Evolutionary conservation across 192 early-diverging fungal genomes (phyloP).

Genomic region (Coemansia brasiliensis): DNA sequence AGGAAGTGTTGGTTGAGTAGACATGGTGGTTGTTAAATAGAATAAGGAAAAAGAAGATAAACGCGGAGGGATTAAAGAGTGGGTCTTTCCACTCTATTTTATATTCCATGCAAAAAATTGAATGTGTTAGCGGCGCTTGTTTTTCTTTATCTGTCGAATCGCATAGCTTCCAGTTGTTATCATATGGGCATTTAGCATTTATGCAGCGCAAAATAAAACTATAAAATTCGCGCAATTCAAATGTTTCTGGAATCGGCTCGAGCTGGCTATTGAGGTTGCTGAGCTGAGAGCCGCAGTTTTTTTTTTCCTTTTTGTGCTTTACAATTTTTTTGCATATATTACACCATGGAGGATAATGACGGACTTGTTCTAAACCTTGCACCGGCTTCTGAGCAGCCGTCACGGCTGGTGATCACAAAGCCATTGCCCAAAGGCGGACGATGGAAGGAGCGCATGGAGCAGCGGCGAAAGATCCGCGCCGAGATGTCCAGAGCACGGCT

Average conservation of each 20-base stretch:
- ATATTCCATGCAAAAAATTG: neutral
- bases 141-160: neutral
- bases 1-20: constrained; percentile 56
- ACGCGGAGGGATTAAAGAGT: constrained; percentile 5
- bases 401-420: constrained; percentile 22
- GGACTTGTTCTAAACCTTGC: constrained; percentile 70
- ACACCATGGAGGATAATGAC: constrained; percentile 55
- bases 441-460: constrained; percentile 54
- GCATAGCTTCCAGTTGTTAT: neutral
- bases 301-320: neutral
- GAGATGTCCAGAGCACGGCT: constrained; percentile 39
- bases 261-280: neutral
- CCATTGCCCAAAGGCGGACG: constrained; percentile 36
- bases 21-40: constrained; percentile 12
- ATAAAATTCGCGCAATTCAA: too few relatives aligned
- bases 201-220: too few relatives aligned
- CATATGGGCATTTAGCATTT: too few relatives aligned
- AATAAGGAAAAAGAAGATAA: neutral
- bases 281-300: constrained; percentile 7
- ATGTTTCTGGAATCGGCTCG: neutral
- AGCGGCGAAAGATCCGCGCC: constrained; percentile 24
- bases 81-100: neutral
- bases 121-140: neutral
- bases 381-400: constrained; percentile 5
- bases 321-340: neutral